A percentile compares a stretch with the other conserved stretches of the same genome.
These are phyloP conservation scores for Striga hermonthica DNA, from an alignment of 305 asterid genomes.

Conservation along the genomic window DNA sequence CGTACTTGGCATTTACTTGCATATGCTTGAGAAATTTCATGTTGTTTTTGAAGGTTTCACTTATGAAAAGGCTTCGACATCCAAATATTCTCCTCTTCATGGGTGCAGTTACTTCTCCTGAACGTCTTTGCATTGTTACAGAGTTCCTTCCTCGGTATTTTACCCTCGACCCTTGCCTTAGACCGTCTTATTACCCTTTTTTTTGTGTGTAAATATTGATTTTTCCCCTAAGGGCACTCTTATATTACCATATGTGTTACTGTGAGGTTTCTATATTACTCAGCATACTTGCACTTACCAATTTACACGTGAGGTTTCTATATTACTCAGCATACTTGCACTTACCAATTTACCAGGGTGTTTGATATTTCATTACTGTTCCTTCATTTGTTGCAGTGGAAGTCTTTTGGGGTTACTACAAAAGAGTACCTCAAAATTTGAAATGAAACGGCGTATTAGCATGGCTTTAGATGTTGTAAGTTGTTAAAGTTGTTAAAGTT, in stretches of 20 bases:
- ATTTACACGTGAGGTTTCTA: neutral
- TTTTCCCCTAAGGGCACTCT: constrained; percentile 23
- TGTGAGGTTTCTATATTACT: neutral
- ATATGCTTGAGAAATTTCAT: constrained; percentile 24
- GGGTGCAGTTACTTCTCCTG: constrained; percentile 96
- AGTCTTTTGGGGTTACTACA: constrained; percentile 74
- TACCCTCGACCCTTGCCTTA: constrained; percentile 24
- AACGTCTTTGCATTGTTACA: constrained; percentile 86
- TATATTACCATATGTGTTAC: constrained; percentile 10
- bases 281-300: neutral
- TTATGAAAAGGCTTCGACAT: constrained; percentile 92
- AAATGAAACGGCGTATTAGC: constrained; percentile 71
- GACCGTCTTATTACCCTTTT: constrained; percentile 11
- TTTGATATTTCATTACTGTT: constrained; percentile 18
- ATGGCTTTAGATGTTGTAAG: constrained; percentile 88
- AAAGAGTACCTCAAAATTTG: constrained; percentile 57
- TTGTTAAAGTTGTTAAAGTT: constrained; percentile 32
- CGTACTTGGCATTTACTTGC: constrained; percentile 6
- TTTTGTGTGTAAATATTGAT: neutral
- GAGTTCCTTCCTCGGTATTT: constrained; percentile 93
- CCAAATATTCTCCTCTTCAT: constrained; percentile 96
- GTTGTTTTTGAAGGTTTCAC: constrained; percentile 63
- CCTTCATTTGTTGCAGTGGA: constrained; percentile 50
- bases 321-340: neutral
- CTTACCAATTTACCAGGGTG: constrained; percentile 10